phyloP scores from a whole-genome alignment of 352 stramenopile species.

The Pythium utonaiense region DNA sequence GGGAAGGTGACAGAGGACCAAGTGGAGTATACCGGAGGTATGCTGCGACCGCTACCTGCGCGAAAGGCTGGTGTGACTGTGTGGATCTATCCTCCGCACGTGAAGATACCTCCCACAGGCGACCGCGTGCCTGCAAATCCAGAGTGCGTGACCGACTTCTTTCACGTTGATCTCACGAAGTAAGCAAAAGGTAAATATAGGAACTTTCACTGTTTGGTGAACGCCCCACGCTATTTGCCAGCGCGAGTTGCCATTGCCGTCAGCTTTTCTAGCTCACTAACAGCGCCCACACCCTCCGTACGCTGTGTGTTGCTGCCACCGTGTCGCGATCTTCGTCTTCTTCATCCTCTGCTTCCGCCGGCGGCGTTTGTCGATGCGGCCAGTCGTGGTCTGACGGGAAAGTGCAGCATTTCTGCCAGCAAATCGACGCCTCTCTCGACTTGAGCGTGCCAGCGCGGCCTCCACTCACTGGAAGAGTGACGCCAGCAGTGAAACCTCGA shows the following conservation, averaged over 20 bases:
- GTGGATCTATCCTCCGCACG: constrained; percentile 72
- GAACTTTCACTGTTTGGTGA: not conserved
- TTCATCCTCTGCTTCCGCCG: not conserved
- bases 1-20: constrained; percentile 6
- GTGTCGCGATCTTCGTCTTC: constrained; percentile 6
- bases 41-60: constrained; percentile 51
- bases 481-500: not conserved
- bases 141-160: constrained; percentile 45
- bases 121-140: constrained; percentile 46
- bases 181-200: constrained; percentile 23
- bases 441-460: not conserved
- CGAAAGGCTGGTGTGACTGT: constrained; percentile 51
- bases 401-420: constrained; percentile 67
- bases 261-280: too few species aligned
- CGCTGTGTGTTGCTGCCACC: not conserved
- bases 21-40: constrained; percentile 27
- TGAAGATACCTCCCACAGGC: constrained; percentile 53
- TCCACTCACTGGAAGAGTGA: not conserved
- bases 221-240: not conserved
- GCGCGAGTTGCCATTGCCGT: too few species aligned
- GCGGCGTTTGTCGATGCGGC: constrained; percentile 43
- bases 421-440: constrained; percentile 31
- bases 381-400: constrained; percentile 59
- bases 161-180: constrained; percentile 16
- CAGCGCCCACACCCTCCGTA: too few species aligned